Evolutionary conservation across 2,329 filamentous ascomycete genomes (phyloP).

Genomic region (Fusarium tricinctum): DNA sequence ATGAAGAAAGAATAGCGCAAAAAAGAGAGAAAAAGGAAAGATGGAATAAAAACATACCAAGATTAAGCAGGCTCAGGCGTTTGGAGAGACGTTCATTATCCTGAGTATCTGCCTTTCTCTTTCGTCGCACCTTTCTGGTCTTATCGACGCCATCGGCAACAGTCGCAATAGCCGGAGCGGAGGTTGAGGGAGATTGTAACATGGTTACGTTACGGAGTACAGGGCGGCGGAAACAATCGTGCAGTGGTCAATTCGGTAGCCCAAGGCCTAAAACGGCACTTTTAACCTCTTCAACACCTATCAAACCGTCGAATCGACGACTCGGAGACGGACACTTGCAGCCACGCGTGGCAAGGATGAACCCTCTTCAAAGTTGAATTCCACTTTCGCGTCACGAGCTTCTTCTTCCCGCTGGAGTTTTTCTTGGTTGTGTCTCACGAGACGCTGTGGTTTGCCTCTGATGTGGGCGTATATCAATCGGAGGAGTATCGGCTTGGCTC

Average conservation of each 20-base stretch:
- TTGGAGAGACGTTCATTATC: constrained; percentile 85
- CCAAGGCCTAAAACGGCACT: constrained; percentile 34
- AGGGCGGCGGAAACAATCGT: not conserved
- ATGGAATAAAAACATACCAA: constrained; percentile 69
- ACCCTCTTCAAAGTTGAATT: constrained; percentile 11
- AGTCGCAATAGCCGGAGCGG: constrained; percentile 37
- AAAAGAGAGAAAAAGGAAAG: constrained; percentile 5
- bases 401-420: constrained; percentile 14
- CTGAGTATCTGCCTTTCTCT: constrained; percentile 72
- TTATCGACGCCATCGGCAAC: constrained; percentile 40
- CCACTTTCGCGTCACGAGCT: constrained; percentile 23
- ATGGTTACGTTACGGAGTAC: constrained; percentile 48
- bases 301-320: constrained; percentile 30
- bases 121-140: constrained; percentile 55
- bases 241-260: constrained; percentile 20
- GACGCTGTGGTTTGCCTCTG: constrained; percentile 12
- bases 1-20: not conserved
- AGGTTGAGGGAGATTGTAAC: constrained; percentile 52
- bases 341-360: constrained; percentile 38
- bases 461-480: constrained; percentile 47
- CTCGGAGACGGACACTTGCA: constrained; percentile 29
- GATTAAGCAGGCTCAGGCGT: constrained; percentile 82
- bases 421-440: constrained; percentile 17
- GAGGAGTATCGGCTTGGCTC: constrained; percentile 23
- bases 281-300: constrained; percentile 41